These are phyloP conservation scores for Dothideomycetes sp. DNA, from an alignment of 2,329 filamentous ascomycete genomes.

Conservation along the genomic window DNA sequence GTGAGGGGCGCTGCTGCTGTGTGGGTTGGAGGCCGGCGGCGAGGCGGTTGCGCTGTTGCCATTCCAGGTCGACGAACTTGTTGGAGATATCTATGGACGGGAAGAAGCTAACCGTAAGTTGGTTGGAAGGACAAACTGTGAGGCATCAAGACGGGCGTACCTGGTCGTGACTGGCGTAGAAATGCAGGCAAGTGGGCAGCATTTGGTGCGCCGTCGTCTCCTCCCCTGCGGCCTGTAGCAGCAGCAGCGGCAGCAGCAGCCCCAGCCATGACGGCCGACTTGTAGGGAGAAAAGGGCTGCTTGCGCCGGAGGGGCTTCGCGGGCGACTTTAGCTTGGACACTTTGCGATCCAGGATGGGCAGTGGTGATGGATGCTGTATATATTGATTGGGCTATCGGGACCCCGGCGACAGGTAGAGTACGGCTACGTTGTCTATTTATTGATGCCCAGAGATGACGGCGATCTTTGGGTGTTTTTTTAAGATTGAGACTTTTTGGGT, in stretches of 20 bases:
- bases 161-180: conserved; percentile 36
- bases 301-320: conserved; percentile 4
- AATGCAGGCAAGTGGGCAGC: conserved; percentile 38
- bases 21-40: conserved; percentile 28
- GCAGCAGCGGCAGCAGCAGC: no score
- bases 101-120: neutral
- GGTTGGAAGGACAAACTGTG: conserved; percentile 20
- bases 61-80: conserved; percentile 52
- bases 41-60: conserved; percentile 46
- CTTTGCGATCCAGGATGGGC: neutral
- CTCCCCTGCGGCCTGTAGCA: no score
- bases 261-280: conserved; percentile 5
- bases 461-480: no score
- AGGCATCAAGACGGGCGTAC: conserved; percentile 25
- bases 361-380: neutral
- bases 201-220: no score
- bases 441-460: no score
- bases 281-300: conserved; percentile 2
- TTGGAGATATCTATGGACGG: conserved; percentile 39
- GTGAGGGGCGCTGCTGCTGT: conserved; percentile 25
- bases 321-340: neutral
- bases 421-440: no score
- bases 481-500: no score
- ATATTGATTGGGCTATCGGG: no score
- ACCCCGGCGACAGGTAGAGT: no score